Percentiles rank a stretch among this genome's conserved stretches.
Conservation (phyloP, 1,139 yeast species). For the Nadsonia commutata region DNA sequence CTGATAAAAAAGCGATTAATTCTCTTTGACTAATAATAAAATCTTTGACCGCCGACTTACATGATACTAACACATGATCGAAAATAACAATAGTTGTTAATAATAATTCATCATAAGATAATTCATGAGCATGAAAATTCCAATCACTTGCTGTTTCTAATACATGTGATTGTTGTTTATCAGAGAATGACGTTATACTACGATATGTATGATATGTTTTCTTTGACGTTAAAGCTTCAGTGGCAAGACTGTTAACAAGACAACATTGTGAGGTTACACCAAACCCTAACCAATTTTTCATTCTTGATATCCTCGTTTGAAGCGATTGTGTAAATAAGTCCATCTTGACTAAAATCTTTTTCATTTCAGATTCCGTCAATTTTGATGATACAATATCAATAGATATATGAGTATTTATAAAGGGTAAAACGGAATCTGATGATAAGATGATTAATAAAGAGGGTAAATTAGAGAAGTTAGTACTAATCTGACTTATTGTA, state of each 20-base stretch:
- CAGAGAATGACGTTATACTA: not conserved
- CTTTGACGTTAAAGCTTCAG: not conserved
- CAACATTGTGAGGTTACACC: not conserved
- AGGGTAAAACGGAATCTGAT: not conserved
- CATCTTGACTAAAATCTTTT: not conserved
- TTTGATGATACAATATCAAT: not conserved
- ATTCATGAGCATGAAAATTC: conserved; percentile 56
- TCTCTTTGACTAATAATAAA: conserved; percentile 28
- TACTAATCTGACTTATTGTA: not conserved
- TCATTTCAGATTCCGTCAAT: not conserved
- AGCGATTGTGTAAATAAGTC: not conserved
- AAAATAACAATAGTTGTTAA: conserved; percentile 47
- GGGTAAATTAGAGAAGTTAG: not conserved
- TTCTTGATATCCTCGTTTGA: not conserved
- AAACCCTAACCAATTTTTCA: not conserved
- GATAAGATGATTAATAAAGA: not conserved
- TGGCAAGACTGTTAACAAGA: conserved; percentile 3
- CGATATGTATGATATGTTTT: not conserved
- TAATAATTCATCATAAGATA: conserved; percentile 52
- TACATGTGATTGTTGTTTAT: not conserved
- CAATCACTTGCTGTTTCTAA: conserved; percentile 7
- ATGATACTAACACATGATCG: conserved; percentile 30
- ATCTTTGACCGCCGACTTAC: conserved; percentile 17
- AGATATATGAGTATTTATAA: not conserved
- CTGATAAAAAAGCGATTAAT: conserved; percentile 42